Evolutionary conservation across 1,284 basidiomycete genomes (phyloP).

Genomic region (Ganoderma resinaceum): DNA sequence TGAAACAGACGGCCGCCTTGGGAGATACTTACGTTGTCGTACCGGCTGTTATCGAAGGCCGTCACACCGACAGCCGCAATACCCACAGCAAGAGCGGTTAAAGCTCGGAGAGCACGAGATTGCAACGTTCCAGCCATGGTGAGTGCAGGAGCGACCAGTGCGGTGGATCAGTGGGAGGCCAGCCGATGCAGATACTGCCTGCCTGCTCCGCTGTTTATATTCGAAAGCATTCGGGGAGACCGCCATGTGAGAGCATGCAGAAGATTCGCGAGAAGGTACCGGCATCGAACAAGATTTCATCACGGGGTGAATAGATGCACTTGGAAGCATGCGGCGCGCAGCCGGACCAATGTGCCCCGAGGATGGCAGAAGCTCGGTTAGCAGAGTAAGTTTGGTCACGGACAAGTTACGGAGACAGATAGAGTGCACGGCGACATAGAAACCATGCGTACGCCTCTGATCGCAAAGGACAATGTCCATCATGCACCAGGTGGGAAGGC

Average conservation of each 20-base stretch:
- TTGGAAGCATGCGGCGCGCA: constrained; percentile 30
- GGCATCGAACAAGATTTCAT: constrained; percentile 21
- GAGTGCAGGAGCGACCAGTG: constrained; percentile 6
- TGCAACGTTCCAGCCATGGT: constrained; percentile 22
- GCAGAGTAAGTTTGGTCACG: constrained; percentile 6
- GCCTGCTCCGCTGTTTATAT: constrained; percentile 21
- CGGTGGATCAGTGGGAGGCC: constrained; percentile 18
- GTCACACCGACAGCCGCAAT: constrained; percentile 23
- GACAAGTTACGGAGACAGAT: constrained; percentile 14
- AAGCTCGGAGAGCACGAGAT: constrained; percentile 24
- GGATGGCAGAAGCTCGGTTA: constrained; percentile 20
- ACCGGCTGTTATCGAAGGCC: constrained; percentile 59
- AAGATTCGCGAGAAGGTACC: constrained; percentile 19
- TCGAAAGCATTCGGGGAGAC: constrained; percentile 17
- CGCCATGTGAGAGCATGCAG: constrained; percentile 8
- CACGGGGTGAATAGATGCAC: constrained; percentile 24
- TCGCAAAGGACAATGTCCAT: constrained; percentile 23
- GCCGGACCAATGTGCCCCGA: constrained; percentile 23
- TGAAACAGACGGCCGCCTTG: not conserved
- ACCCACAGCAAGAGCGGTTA: constrained; percentile 24
- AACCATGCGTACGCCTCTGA: constrained; percentile 20
- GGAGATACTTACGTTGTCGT: constrained; percentile 59
- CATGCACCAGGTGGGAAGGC: constrained; percentile 21
- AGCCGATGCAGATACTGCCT: constrained; percentile 14
- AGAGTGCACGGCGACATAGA: constrained; percentile 26